These are phyloP conservation scores for Thermochaetoides thermophila DNA, from an alignment of 495 filamentous ascomycete genomes.

Conservation along the genomic window DNA sequence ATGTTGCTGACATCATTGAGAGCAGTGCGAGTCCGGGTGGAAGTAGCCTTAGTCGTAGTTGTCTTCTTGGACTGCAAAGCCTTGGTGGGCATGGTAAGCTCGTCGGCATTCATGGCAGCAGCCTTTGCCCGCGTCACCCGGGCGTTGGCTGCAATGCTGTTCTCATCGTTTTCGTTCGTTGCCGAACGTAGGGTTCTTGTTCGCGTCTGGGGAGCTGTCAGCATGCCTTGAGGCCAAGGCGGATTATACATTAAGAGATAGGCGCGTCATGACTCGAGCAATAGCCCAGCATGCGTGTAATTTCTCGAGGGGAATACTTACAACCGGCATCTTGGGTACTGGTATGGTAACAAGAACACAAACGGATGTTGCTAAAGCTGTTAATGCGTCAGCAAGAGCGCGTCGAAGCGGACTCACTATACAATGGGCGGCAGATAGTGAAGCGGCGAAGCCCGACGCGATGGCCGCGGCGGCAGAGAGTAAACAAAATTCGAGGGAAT, in stretches of 20 bases:
- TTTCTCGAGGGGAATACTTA: slow-evolving; percentile 20
- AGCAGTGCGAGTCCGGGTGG: slow-evolving; percentile 51
- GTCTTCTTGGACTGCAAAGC: slow-evolving; percentile 62
- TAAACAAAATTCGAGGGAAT: too few relatives aligned
- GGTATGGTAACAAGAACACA: slow-evolving; percentile 2
- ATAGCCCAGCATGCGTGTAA: background rate
- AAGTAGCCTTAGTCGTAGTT: slow-evolving; percentile 33
- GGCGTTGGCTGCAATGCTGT: slow-evolving; percentile 46
- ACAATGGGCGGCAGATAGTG: background rate
- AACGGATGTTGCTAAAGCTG: slow-evolving; percentile 8
- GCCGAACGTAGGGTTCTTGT: slow-evolving; percentile 37
- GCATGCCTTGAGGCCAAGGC: background rate
- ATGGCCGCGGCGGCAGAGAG: background rate
- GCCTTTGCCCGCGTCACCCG: slow-evolving; percentile 90
- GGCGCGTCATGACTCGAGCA: slow-evolving; percentile 3
- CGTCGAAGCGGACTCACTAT: too few relatives aligned
- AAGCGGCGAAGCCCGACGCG: slow-evolving; percentile 1
- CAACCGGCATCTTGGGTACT: slow-evolving; percentile 33
- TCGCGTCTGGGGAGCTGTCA: slow-evolving; percentile 4
- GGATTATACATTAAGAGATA: background rate
- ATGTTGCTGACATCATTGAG: slow-evolving; percentile 95
- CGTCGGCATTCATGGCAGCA: slow-evolving; percentile 42
- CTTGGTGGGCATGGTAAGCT: slow-evolving; percentile 43
- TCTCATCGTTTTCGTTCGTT: slow-evolving; percentile 92
- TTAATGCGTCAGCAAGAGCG: slow-evolving; percentile 2